These are phyloP conservation scores for Hortaea sp. DNA, from an alignment of 2,329 filamentous ascomycete species.

Conservation along the genomic window DNA sequence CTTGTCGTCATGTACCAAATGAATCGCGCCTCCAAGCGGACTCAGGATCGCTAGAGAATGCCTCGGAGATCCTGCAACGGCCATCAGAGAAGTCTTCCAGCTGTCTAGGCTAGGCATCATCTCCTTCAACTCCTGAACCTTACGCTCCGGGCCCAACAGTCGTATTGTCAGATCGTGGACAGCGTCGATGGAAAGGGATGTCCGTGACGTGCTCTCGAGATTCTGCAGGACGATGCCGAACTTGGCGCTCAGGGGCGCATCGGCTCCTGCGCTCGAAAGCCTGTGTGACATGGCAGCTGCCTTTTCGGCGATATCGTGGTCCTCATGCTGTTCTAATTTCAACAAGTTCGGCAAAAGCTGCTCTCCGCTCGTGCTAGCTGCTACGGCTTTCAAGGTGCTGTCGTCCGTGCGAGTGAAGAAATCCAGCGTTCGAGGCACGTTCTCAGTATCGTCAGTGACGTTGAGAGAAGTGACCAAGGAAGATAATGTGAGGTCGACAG, in stretches of 20 bases:
- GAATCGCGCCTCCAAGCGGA: conserved; percentile 58
- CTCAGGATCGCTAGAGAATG: conserved; percentile 65
- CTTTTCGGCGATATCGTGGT: conserved; percentile 40
- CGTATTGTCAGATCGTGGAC: conserved; percentile 46
- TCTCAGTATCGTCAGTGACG: conserved; percentile 16
- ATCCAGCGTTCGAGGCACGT: conserved; percentile 23
- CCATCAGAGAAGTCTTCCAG: conserved; percentile 56
- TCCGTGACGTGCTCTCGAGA: conserved; percentile 34
- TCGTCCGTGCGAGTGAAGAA: conserved; percentile 26
- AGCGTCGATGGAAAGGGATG: conserved; percentile 42
- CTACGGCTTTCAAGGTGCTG: conserved; percentile 34
- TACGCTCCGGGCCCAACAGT: conserved; percentile 28
- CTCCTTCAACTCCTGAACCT: conserved; percentile 9
- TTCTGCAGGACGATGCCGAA: conserved; percentile 44
- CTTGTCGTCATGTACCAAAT: conserved; percentile 41
- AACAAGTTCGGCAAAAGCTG: conserved; percentile 43
- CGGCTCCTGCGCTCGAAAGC: conserved; percentile 10
- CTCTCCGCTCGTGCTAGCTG: conserved; percentile 36
- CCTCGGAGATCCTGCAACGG: conserved; percentile 46
- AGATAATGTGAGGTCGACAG: conserved; percentile 29
- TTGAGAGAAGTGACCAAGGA: conserved; percentile 30
- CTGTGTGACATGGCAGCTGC: conserved; percentile 26
- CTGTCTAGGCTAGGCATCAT: conserved; percentile 29
- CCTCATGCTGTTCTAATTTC: conserved; percentile 42
- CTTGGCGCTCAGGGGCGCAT: conserved; percentile 11